A percentile compares a stretch with the other conserved stretches of the same genome.
Evolutionary conservation across 2,329 filamentous ascomycete species (phyloP).

Genomic region (Nigrospora sphaerica): DNA sequence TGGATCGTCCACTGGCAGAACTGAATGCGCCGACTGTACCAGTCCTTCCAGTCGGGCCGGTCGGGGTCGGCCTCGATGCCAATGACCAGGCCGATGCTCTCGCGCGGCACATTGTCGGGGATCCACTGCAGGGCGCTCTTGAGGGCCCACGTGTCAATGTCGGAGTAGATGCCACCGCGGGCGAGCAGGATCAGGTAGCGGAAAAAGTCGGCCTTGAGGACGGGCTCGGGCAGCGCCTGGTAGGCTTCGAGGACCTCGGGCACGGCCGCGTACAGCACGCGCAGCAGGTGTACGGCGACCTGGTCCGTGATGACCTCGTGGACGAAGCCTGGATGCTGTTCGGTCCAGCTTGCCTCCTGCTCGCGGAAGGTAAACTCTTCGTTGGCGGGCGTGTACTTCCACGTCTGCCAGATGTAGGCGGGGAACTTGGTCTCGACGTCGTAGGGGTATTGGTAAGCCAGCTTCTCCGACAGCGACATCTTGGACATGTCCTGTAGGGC

Average conservation of each 20-base stretch:
- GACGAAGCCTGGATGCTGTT: constrained; percentile 81
- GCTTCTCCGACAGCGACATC: constrained; percentile 69
- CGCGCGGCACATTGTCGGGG: constrained; percentile 66
- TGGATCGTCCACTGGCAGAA: constrained; percentile 99
- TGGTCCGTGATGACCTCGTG: constrained; percentile 96
- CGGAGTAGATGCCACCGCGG: constrained; percentile 66
- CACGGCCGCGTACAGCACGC: constrained; percentile 77
- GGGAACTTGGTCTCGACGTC: constrained; percentile 84
- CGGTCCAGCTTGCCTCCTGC: constrained; percentile 83
- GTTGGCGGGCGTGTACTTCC: constrained; percentile 79
- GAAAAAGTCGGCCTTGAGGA: constrained; percentile 75
- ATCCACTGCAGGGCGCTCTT: constrained; percentile 84
- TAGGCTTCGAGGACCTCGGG: constrained; percentile 77
- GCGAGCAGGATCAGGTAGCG: constrained; percentile 62
- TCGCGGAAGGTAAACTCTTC: constrained; percentile 74
- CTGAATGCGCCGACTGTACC: constrained; percentile 94
- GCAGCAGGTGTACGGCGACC: constrained; percentile 73
- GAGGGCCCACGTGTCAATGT: constrained; percentile 86
- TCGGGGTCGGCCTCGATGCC: constrained; percentile 97
- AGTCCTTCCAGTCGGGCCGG: constrained; percentile 83
- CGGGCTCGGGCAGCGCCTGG: constrained; percentile 61
- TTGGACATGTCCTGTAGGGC: constrained; percentile 62
- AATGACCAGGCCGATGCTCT: constrained; percentile 76
- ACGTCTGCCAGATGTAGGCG: constrained; percentile 98
- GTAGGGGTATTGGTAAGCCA: constrained; percentile 92